Base-by-base conservation (phyloP, 257 asterid species). In the Sherardia arvensis region DNA sequence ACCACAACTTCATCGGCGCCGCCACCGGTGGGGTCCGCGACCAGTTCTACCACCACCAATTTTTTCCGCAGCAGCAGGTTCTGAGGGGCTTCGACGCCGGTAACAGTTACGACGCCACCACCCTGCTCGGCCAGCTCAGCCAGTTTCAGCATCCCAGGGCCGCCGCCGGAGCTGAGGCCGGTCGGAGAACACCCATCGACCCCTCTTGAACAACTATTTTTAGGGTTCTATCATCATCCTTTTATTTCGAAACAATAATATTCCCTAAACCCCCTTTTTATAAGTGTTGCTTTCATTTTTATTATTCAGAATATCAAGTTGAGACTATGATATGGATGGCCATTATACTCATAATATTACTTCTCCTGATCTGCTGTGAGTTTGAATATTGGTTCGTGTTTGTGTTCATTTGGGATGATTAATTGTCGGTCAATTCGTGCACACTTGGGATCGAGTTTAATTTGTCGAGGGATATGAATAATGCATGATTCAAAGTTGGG, bases 141-240 rank as follows among this genome's bases (percentile, higher is more conserved):
- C 90, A 85, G 20, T 85, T 90, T 59, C 95, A 83, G 88, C 97
- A 83, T 76, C 69, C 94, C 0, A 76, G 79, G 68, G 76, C 89
- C 4, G 76, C 89, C 4, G 74, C 90, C 17, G 88, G 87, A 2
- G 79, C 90, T 3, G 96, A 91, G 17, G 98, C 62, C 40, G 14
- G 93, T 20, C 84, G 95, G 26, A 80, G 95, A 62, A 84, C 91
- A 60, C 91, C 95, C 43, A 85, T 91, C 0, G 96, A 91, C 18
- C 98, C 94, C 8, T 84, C 96, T 73, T 91, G 81, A 85, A 6
- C 26, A 49, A 64, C n/a, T n/a, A n/a, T n/a, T 62, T 61, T 61
- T 66, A 55, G 61, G 61, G 61, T 55, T 55, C 17, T 9, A 26
- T n/a, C 43, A n/a, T n/a, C 12, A 34, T 34, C 9, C 30, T 45